Base-by-base conservation (phyloP, 768 basidiomycete species). In the Mrakia gelida region DNA sequence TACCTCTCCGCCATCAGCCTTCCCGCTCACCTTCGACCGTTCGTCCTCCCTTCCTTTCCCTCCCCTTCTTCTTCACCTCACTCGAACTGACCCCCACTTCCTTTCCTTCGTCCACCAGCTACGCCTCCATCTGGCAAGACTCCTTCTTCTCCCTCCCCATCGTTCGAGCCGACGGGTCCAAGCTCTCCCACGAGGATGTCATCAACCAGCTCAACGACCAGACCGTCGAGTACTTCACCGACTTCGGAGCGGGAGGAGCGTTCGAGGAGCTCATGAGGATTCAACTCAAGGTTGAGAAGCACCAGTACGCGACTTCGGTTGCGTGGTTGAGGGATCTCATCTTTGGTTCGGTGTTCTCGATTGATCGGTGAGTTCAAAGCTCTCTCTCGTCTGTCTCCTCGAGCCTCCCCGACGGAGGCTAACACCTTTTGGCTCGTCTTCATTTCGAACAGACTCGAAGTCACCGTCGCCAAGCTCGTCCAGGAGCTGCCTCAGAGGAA, bases 401-500 rank as follows among this genome's bases (percentile, higher is more conserved):
- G 16, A 28, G 34, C 49, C 6, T 13, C 30, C 1, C 21, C 6
- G 11, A 49, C 73, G 23, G 8, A 10, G 15, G 28, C 54, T 61
- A 10, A 75, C 41, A 2, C 23, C 28, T 9, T 32, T 59, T 34
- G 0, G 34, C 63, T 21, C 28, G 56, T 21, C 28, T 38, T 28
- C 23, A 28, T 4, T 15, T 16, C 26, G 15, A 16, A 26, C 80
- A 96, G 95, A 71, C 86, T 99, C 49, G 90, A 91, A 81, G 90
- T 98, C 71, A 90, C 89, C 38, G 87, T 92, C 67, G 93, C 94
- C 23, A 98, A 97, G 84, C 89, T 93, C 32, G 90, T 92, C 63
- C 96, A 98, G 83, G 90, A 90, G 28, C 87, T 99, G 45, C 96
- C 97, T 3, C 91, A 94, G 82, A 86, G 92, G 81, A 98, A 98